Conservation (phyloP, 192 early-diverging fungal species). For the Lobulomyces angularis region DNA sequence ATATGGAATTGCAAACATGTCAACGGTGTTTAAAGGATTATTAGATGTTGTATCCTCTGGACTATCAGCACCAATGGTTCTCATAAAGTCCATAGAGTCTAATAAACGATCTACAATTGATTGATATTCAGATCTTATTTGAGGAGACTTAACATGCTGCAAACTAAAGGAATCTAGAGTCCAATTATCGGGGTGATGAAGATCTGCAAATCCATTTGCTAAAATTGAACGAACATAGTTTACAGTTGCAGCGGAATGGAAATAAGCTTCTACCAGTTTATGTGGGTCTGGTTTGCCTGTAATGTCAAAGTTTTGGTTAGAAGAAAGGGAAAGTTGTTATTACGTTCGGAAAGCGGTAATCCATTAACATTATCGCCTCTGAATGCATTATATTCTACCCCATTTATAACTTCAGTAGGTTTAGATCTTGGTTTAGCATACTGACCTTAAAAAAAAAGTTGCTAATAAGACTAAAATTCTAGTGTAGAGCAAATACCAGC, state of each 20-base stretch:
- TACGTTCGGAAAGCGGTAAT: slow-evolving; percentile 70
- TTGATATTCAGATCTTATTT: slow-evolving; percentile 78
- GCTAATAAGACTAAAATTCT: background rate
- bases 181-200: slow-evolving; percentile 70
- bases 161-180: slow-evolving; percentile 68
- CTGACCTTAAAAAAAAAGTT: slow-evolving; percentile 55
- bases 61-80: slow-evolving; percentile 83
- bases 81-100: slow-evolving; percentile 89
- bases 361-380: slow-evolving; percentile 98
- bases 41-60: slow-evolving; percentile 16
- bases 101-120: slow-evolving; percentile 73
- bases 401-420: slow-evolving; percentile 76
- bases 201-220: slow-evolving; percentile 73
- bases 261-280: slow-evolving; percentile 82
- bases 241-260: slow-evolving; percentile 91
- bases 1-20: no score
- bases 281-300: slow-evolving; percentile 85
- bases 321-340: no score
- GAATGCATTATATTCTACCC: slow-evolving; percentile 72
- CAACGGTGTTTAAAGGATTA: slow-evolving; percentile 60
- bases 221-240: slow-evolving; percentile 88
- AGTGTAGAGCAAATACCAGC: slow-evolving; percentile 56
- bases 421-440: slow-evolving; percentile 96
- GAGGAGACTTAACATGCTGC: slow-evolving; percentile 68
- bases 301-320: no score